Percentiles rank a stretch among this genome's conserved stretches.
These are phyloP conservation scores for Globisporangium nagaii DNA, from an alignment of 352 stramenopile genomes.

Conservation along the genomic window DNA sequence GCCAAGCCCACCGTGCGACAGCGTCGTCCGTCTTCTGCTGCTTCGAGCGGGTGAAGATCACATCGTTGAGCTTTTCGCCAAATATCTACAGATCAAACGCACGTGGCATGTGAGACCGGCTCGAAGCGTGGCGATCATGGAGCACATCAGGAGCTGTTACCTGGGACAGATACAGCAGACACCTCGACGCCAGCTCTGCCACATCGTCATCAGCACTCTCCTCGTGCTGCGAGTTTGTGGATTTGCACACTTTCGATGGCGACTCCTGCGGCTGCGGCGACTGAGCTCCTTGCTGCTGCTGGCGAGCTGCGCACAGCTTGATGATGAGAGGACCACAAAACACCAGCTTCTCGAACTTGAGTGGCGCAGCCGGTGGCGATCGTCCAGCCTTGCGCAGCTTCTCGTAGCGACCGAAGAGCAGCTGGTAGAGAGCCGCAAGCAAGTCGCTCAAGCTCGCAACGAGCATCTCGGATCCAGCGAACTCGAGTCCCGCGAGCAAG, in stretches of 20 bases:
- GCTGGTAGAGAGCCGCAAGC: constrained; percentile 22
- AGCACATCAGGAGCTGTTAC: constrained; percentile 16
- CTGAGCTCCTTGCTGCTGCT: not conserved
- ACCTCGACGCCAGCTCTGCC: constrained; percentile 42
- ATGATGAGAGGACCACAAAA: constrained; percentile 24
- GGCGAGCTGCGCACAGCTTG: constrained; percentile 24
- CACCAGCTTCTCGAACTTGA: constrained; percentile 24
- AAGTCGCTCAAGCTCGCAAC: constrained; percentile 21
- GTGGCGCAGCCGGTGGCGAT: not conserved
- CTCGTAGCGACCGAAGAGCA: constrained; percentile 36
- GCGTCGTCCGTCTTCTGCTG: constrained; percentile 6
- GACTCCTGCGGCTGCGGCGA: constrained; percentile 15
- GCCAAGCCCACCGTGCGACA: constrained; percentile 16
- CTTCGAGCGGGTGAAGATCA: constrained; percentile 30
- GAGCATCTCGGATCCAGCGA: constrained; percentile 10
- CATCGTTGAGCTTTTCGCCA: constrained; percentile 43
- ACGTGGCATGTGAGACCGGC: not conserved
- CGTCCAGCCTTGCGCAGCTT: constrained; percentile 11
- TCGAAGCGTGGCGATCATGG: not conserved
- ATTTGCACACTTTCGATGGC: not conserved
- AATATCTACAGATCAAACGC: constrained; percentile 37
- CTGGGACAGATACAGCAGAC: constrained; percentile 58
- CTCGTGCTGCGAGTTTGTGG: not conserved
- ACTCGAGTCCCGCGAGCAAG: constrained; percentile 21
- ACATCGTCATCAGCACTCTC: constrained; percentile 15